phyloP scores from a whole-genome alignment of 345 rosid species.

The Melaleuca quinquenervia region DNA sequence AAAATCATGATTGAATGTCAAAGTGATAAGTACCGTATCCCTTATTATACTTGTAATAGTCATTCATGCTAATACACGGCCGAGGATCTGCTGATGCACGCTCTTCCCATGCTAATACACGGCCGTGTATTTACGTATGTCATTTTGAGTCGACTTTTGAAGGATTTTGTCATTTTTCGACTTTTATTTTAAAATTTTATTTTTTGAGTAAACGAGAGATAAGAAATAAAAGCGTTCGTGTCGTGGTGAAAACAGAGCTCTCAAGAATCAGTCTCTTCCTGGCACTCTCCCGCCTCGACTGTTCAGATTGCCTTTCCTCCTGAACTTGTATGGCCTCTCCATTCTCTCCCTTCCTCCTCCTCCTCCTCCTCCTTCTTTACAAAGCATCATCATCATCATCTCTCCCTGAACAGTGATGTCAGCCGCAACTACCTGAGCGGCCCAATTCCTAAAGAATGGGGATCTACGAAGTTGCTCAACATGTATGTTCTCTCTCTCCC shows the following conservation, averaged over 20 bases:
- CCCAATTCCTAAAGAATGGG: slow-evolving; percentile 1
- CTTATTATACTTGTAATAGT: too few relatives aligned
- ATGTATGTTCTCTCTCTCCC: background rate
- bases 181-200: too few relatives aligned
- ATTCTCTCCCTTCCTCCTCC: background rate
- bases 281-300: background rate
- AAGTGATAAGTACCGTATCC: too few relatives aligned
- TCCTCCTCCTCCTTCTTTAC: background rate
- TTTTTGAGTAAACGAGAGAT: too few relatives aligned
- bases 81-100: too few relatives aligned
- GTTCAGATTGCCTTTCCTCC: background rate
- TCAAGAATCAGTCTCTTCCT: background rate
- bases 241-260: background rate
- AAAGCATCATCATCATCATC: background rate
- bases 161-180: too few relatives aligned
- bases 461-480: background rate
- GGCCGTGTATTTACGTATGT: too few relatives aligned
- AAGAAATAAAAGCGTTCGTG: too few relatives aligned
- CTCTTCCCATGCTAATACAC: too few relatives aligned
- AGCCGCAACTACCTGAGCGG: slow-evolving; percentile 4
- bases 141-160: too few relatives aligned
- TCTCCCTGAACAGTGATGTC: background rate
- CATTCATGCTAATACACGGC: too few relatives aligned
- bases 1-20: too few relatives aligned
- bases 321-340: background rate